These are phyloP conservation scores for Cyphellophora attinorum DNA, from an alignment of 2,329 filamentous ascomycete genomes.

Conservation along the genomic window DNA sequence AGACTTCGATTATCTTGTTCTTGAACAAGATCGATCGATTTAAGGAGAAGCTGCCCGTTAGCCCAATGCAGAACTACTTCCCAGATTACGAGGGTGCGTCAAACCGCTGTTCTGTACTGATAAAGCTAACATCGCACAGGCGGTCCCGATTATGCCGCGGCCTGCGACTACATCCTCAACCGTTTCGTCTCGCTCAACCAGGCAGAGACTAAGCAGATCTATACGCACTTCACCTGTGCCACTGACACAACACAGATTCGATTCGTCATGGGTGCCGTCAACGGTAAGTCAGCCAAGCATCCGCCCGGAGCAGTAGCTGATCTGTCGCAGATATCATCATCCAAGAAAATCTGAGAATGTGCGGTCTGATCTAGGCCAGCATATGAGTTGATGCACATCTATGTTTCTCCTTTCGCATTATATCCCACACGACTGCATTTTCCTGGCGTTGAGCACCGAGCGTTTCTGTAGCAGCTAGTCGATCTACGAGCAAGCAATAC, in stretches of 20 bases:
- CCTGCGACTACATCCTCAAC: slow-evolving; percentile 98
- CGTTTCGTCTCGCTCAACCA: slow-evolving; percentile 97
- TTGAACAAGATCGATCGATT: slow-evolving; percentile 68
- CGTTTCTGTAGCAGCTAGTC: neutral
- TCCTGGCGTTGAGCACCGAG: neutral
- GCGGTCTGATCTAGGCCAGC: slow-evolving; percentile 68
- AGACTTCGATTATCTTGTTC: slow-evolving; percentile 64
- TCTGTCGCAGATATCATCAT: slow-evolving; percentile 85
- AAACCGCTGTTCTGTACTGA: neutral
- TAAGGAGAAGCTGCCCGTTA: slow-evolving; percentile 64
- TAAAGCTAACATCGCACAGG: slow-evolving; percentile 37
- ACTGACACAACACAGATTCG: slow-evolving; percentile 98
- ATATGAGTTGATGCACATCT: slow-evolving; percentile 5
- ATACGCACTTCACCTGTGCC: slow-evolving; percentile 98
- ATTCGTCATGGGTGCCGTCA: slow-evolving; percentile 99
- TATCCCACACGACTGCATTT: neutral
- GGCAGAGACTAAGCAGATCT: slow-evolving; percentile 99
- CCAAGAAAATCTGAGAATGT: slow-evolving; percentile 95
- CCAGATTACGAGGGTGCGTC: slow-evolving; percentile 60
- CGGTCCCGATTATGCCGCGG: slow-evolving; percentile 87
- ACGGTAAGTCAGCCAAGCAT: slow-evolving; percentile 55
- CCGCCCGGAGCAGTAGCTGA: slow-evolving; percentile 30
- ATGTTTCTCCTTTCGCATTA: slow-evolving; percentile 1
- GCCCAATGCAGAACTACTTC: slow-evolving; percentile 69
- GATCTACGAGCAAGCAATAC: no score